Conservation (phyloP, 2,329 filamentous ascomycete species). For the Zelopaecilomyces penicillatus region DNA sequence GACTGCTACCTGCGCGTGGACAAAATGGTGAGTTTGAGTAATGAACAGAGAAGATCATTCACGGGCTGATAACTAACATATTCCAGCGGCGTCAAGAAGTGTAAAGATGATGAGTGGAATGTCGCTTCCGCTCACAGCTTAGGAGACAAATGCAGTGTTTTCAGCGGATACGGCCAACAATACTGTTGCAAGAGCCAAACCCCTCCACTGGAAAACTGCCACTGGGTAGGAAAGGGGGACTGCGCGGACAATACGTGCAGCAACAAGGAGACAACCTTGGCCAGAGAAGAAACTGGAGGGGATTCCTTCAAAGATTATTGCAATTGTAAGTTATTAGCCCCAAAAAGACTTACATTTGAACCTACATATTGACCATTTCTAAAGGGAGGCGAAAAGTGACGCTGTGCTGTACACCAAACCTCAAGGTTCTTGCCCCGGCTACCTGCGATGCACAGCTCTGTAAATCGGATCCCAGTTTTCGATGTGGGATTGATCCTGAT, state of each 20-base stretch:
- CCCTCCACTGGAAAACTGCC: slow-evolving; percentile 5
- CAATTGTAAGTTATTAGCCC: slow-evolving; percentile 1
- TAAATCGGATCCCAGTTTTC: neutral
- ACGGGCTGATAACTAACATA: neutral
- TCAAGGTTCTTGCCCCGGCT: neutral
- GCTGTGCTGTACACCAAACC: slow-evolving; percentile 7
- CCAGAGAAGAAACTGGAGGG: slow-evolving; percentile 1
- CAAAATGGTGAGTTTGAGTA: slow-evolving; percentile 3
- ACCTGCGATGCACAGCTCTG: neutral
- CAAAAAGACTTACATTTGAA: neutral
- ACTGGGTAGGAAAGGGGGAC: slow-evolving; percentile 10
- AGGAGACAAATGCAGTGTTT: neutral
- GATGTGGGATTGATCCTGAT: neutral
- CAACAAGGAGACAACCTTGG: slow-evolving; percentile 7
- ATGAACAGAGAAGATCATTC: neutral
- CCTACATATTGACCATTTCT: neutral
- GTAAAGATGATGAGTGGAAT: slow-evolving; percentile 1
- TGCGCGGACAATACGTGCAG: slow-evolving; percentile 10
- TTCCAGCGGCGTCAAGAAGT: neutral
- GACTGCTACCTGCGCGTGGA: slow-evolving; percentile 5
- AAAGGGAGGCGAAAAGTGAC: slow-evolving; percentile 2
- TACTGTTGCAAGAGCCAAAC: slow-evolving; percentile 1
- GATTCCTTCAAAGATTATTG: neutral
- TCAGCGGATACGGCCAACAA: neutral
- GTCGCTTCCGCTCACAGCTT: slow-evolving; percentile 1